Evolutionary conservation across 208 protist species (phyloP).

Genomic region (Trypanosoma scelopori): DNA sequence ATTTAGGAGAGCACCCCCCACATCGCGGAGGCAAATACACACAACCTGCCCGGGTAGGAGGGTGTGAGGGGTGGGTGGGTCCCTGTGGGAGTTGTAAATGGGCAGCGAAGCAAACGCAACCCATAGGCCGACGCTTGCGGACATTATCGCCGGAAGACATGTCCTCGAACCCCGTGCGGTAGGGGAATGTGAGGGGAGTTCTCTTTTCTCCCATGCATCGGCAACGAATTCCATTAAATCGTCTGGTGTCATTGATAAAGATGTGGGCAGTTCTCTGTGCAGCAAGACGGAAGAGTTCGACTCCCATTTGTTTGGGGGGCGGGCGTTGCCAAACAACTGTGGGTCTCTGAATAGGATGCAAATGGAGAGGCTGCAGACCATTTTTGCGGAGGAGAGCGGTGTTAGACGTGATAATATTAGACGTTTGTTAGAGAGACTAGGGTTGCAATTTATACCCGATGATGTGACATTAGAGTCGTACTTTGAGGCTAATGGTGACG

Average conservation of each 20-base stretch:
- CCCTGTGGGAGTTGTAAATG: neutral
- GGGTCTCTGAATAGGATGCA: too few species aligned
- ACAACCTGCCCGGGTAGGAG: too few species aligned
- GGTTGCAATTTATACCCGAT: constrained; percentile 2
- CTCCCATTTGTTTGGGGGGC: neutral
- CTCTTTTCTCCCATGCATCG: neutral
- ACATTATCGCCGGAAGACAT: constrained; percentile 13
- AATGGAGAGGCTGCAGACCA: neutral
- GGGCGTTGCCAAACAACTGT: neutral
- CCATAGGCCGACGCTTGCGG: constrained; percentile 8
- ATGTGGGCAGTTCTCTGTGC: neutral
- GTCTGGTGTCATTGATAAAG: neutral
- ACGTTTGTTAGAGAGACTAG: constrained; percentile 16
- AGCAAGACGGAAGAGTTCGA: neutral
- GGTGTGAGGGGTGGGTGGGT: too few species aligned
- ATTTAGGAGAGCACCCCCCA: too few species aligned
- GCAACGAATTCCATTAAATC: neutral
- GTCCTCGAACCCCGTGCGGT: neutral
- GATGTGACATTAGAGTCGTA: constrained; percentile 8
- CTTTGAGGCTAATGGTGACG: constrained; percentile 4
- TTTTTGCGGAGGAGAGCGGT: constrained; percentile 6
- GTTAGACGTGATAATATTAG: constrained; percentile 20
- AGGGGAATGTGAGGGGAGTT: neutral
- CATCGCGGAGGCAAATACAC: too few species aligned
- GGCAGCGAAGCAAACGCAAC: neutral